Evolutionary conservation across 2,329 filamentous ascomycete species (phyloP), one percentile per base, ranked within the genome.

Genomic region (Xylariomycetidae sp.): DNA sequence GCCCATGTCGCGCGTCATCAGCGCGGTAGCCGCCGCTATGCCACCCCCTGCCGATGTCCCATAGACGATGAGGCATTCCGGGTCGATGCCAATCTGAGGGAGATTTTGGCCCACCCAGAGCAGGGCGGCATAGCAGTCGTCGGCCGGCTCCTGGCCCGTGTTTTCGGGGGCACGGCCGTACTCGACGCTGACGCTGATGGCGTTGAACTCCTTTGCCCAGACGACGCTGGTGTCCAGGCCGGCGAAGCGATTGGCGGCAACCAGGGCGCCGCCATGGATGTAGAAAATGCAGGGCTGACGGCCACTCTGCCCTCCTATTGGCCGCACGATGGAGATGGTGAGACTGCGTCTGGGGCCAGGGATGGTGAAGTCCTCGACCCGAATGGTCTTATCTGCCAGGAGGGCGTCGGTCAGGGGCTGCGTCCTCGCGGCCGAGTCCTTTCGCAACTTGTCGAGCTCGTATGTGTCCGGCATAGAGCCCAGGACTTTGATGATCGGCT

Each of bases 31-130:
- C 2, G 72, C 70, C 1, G 73, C 73, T 12, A 80, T 54, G 33
- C 74, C 72, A 2, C 72, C 74, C 3, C 74, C 74, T 1, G 72
- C 74, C 15, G 69, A 75, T 34, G 72, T 68, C 4, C 74, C 74
- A 34, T 65, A 65, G 13, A 77, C 57, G 10, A 76, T 63, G 19
- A 79, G 63, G 22, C 65, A 68, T 1, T 64, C 60, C 4, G 60
- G 54, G 29, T 64, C 56, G 31, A 74, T 63, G 7, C 65, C 65
- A 2, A 64, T 43, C 19, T 43, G 35, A 3, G 40, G 25, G 5
- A 56, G 46, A 32, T 63, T 52, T 4, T 45, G 28, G 7, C 43
- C 38, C 10, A 56, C 37, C 58, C 58, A 63, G 15, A 50, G 37
- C 4, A 63, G 36, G 9, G 50, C 56, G 6, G 58, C 54, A 40